Evolutionary conservation across 176 grass and related monocot genomes (phyloP).

Genomic region (Eremochloa ophiuroides): DNA sequence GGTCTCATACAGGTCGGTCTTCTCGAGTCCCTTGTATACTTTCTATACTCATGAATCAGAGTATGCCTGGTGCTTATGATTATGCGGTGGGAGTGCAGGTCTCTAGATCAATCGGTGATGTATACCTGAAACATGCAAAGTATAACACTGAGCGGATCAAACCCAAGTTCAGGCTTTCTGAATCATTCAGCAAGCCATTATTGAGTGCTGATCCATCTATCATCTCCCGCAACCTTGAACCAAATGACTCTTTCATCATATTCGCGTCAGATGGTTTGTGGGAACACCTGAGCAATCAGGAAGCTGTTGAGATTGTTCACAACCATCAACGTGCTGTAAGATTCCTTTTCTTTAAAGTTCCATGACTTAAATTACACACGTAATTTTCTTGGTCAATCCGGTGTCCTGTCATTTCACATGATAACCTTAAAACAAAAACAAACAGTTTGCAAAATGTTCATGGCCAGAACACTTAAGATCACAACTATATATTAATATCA

Average conservation of each 20-base stretch:
- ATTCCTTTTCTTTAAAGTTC: background rate
- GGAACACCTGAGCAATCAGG: conserved; percentile 87
- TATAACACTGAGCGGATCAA: conserved; percentile 83
- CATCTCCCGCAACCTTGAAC: conserved; percentile 58
- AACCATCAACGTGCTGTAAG: conserved; percentile 79
- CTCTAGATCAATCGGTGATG: conserved; percentile 83
- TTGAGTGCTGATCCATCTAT: conserved; percentile 67
- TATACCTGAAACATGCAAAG: conserved; percentile 61
- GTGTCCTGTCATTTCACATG: background rate
- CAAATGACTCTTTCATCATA: conserved; percentile 76
- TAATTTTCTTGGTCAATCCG: background rate
- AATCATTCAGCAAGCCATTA: conserved; percentile 67
- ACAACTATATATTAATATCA: background rate
- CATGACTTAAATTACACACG: background rate
- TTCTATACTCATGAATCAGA: background rate
- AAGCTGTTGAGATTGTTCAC: conserved; percentile 85
- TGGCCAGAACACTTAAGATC: background rate
- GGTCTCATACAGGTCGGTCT: conserved; percentile 83
- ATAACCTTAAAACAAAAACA: background rate
- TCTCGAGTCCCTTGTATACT: background rate
- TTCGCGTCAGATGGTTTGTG: conserved; percentile 94
- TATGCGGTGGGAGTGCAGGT: conserved; percentile 45
- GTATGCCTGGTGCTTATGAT: conserved; percentile 4
- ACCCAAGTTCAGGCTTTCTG: conserved; percentile 76
- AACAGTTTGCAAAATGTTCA: background rate